A percentile compares a stretch with the other conserved stretches of the same genome.
phyloP scores from a whole-genome alignment of 805 yeast genomes.

The Suhomyces kilbournensis region DNA sequence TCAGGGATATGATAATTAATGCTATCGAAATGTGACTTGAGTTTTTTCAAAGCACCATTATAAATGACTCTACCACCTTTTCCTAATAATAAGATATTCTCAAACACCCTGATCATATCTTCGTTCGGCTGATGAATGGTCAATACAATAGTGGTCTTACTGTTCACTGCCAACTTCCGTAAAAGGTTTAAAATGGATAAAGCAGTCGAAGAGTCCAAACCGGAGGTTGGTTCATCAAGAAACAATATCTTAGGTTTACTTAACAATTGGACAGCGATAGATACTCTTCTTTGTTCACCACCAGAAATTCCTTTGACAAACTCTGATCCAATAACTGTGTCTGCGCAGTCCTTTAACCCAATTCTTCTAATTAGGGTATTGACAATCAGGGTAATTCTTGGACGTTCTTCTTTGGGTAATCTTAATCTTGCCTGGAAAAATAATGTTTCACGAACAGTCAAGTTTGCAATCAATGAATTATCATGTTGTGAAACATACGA shows the following conservation, averaged over 20 bases:
- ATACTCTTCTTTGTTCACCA: slow-evolving; percentile 27
- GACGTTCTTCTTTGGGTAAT: slow-evolving; percentile 17
- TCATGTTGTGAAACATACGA: slow-evolving; percentile 27
- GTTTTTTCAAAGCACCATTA: slow-evolving; percentile 13
- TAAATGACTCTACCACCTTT: slow-evolving; percentile 23
- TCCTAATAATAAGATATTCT: slow-evolving; percentile 20
- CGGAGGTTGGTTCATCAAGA: slow-evolving; percentile 28
- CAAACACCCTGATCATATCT: slow-evolving; percentile 19
- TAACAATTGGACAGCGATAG: slow-evolving; percentile 27
- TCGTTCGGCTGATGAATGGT: slow-evolving; percentile 28
- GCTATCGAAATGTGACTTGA: slow-evolving; percentile 11
- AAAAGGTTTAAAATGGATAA: slow-evolving; percentile 18
- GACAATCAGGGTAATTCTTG: slow-evolving; percentile 15
- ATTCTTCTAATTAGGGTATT: slow-evolving; percentile 17
- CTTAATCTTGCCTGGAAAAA: slow-evolving; percentile 24
- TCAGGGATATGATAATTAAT: slow-evolving; percentile 13
- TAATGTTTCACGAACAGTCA: slow-evolving; percentile 26
- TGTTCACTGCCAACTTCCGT: slow-evolving; percentile 13
- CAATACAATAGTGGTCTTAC: slow-evolving; percentile 21
- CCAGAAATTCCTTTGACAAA: slow-evolving; percentile 25
- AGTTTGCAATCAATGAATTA: slow-evolving; percentile 19
- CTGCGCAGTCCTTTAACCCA: slow-evolving; percentile 26
- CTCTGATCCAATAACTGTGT: slow-evolving; percentile 22
- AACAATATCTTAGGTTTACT: slow-evolving; percentile 23
- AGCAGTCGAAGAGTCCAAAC: slow-evolving; percentile 25